A percentile compares a stretch with the other conserved stretches of the same genome.
phyloP scores from a whole-genome alignment of 768 basidiomycete genomes.

The Tricholoma sp. region DNA sequence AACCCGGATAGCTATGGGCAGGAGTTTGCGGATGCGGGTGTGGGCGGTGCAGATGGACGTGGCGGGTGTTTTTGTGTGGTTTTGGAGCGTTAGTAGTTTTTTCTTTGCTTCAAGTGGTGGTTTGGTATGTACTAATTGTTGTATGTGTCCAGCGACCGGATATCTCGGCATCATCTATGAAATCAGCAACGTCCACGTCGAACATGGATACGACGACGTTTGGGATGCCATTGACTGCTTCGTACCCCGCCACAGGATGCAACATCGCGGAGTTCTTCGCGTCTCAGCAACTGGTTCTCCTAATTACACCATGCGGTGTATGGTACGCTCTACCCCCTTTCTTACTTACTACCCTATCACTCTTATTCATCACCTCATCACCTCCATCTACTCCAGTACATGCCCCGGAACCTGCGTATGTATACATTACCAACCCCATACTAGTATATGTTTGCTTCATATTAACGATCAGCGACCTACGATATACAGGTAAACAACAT shows the following conservation, averaged over 20 bases:
- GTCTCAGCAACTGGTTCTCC: conserved; percentile 65
- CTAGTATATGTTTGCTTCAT: no score
- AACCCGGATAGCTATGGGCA: conserved; percentile 43
- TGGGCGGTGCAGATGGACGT: conserved; percentile 68
- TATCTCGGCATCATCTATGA: no score
- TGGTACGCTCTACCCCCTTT: no score
- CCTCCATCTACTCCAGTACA: conserved; percentile 34
- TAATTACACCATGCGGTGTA: conserved; percentile 65
- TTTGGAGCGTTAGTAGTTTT: conserved; percentile 20
- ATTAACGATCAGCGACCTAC: neutral
- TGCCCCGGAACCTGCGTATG: conserved; percentile 41
- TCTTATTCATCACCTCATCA: no score
- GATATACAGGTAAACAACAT: conserved; percentile 35
- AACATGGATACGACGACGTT: conserved; percentile 38
- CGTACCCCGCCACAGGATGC: conserved; percentile 55
- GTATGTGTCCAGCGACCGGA: conserved; percentile 28
- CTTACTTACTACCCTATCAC: no score
- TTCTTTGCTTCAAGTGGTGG: neutral
- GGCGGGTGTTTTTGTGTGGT: conserved; percentile 29
- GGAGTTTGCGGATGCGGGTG: conserved; percentile 37
- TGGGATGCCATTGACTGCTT: conserved; percentile 61
- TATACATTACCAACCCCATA: no score
- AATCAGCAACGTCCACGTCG: conserved; percentile 28
- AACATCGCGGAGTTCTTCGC: no score
- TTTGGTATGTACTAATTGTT: neutral